phyloP scores from a whole-genome alignment of 805 yeast genomes.

The Wickerhamiella siamensis region DNA sequence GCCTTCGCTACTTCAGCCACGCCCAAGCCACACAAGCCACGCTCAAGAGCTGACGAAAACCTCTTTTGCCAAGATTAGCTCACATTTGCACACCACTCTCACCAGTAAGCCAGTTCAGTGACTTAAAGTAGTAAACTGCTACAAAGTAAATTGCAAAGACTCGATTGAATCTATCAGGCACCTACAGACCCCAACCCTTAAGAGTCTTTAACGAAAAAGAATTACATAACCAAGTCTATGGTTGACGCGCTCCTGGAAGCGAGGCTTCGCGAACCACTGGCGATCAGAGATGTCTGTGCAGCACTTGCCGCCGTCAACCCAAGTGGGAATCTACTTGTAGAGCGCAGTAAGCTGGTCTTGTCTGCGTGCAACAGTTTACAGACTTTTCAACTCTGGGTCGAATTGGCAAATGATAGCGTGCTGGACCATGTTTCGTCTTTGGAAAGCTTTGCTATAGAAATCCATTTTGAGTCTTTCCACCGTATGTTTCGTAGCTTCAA shows the following conservation, averaged over 20 bases:
- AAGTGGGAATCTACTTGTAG: slow-evolving; percentile 5
- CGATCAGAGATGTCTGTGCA: slow-evolving; percentile 11
- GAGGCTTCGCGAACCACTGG: slow-evolving; percentile 9
- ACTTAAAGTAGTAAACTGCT: no score
- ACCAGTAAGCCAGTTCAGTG: no score
- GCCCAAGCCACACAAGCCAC: no score
- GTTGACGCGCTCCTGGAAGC: slow-evolving; percentile 1
- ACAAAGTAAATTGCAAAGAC: no score
- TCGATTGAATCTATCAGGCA: no score
- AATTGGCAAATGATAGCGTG: slow-evolving; percentile 9
- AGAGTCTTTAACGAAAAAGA: no score
- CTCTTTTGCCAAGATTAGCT: no score
- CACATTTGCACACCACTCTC: no score
- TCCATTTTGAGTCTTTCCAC: slow-evolving; percentile 28
- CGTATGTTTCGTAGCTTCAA: slow-evolving; percentile 27
- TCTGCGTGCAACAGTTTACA: slow-evolving; percentile 5
- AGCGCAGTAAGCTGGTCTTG: slow-evolving; percentile 6
- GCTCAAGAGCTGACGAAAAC: no score
- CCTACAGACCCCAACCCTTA: no score
- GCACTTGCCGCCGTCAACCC: slow-evolving; percentile 9
- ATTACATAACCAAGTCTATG: no score
- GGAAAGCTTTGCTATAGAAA: slow-evolving; percentile 6
- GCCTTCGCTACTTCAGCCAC: no score
- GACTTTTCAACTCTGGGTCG: slow-evolving; percentile 15
- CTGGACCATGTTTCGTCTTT: slow-evolving; percentile 4